These are phyloP conservation scores for Argentina anserina DNA, from an alignment of 306 rosid genomes.

Conservation along the genomic window DNA sequence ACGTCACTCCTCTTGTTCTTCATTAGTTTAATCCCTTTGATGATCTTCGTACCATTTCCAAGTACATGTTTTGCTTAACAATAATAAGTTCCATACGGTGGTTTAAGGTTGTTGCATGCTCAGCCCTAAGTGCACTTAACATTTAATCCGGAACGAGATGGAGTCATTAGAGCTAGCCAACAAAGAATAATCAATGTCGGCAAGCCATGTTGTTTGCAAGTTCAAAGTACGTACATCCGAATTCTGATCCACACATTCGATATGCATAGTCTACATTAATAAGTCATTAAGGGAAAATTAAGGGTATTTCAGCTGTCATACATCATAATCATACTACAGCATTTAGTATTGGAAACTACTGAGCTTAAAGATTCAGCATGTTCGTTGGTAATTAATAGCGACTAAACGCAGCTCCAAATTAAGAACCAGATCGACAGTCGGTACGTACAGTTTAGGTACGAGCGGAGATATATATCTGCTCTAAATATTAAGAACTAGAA, in stretches of 20 bases:
- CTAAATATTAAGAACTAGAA: neutral
- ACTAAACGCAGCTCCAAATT: neutral
- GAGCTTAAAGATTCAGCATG: neutral
- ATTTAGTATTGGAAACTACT: neutral
- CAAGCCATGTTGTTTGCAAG: neutral
- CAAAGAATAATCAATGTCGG: neutral
- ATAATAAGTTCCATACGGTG: neutral
- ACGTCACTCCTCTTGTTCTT: neutral
- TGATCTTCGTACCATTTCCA: conserved; percentile 10
- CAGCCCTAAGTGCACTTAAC: neutral
- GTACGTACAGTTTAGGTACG: neutral
- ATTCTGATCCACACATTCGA: neutral
- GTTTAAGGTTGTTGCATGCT: conserved; percentile 7
- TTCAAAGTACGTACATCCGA: neutral
- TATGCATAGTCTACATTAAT: neutral
- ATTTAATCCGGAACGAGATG: neutral
- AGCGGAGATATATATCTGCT: neutral
- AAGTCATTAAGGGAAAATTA: no score
- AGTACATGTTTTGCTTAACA: neutral
- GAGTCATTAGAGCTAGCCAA: neutral
- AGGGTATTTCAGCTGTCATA: no score
- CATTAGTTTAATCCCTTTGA: conserved; percentile 3
- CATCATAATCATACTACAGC: neutral
- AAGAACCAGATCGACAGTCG: neutral
- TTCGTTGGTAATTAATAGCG: no score